A percentile compares a stretch with the other conserved stretches of the same genome.
phyloP scores from a whole-genome alignment of 257 asterid species.

The Solanum neorickii region DNA sequence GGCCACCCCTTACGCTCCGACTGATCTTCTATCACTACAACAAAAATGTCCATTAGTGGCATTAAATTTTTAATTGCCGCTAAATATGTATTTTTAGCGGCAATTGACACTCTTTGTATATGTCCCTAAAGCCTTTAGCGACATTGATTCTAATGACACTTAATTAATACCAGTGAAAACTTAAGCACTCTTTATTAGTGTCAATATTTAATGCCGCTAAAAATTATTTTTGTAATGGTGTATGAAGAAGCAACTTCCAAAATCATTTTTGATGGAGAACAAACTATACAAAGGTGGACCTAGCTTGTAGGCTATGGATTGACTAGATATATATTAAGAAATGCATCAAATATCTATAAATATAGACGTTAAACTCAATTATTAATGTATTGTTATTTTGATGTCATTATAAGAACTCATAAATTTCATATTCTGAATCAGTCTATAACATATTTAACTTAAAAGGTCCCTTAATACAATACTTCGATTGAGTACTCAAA shows the following conservation, averaged over 20 bases:
- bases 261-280: neutral
- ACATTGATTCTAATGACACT: no score
- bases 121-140: no score
- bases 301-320: neutral
- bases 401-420: neutral
- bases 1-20: neutral
- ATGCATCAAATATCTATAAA: no score
- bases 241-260: neutral
- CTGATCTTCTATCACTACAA: no score
- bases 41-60: no score
- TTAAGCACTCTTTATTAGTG: no score
- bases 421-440: fast-evolving
- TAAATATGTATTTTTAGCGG: no score
- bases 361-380: no score
- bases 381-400: neutral
- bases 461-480: neutral
- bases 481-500: neutral
- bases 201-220: no score
- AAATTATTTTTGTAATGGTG: no score
- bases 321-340: neutral
- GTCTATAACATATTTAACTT: neutral
- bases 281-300: neutral
- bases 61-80: no score
- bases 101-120: no score
- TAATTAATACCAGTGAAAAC: fast-evolving